These are phyloP conservation scores for Leishmania aethiopica DNA, from an alignment of 208 protist genomes.

Conservation along the genomic window DNA sequence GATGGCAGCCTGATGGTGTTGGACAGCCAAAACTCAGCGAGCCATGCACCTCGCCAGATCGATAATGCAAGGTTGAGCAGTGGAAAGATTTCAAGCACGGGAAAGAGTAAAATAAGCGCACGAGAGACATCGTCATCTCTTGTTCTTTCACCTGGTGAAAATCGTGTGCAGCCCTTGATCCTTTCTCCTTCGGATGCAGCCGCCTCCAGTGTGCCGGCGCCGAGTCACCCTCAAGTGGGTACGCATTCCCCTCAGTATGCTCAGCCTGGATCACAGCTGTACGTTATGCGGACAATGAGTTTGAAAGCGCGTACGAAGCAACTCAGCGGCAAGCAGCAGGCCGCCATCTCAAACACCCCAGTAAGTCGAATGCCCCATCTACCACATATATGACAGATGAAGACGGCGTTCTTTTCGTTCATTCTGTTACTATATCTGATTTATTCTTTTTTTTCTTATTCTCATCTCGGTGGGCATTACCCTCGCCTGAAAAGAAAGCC, in stretches of 20 bases:
- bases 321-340: neutral
- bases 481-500: neutral
- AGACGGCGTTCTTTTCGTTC: neutral
- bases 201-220: neutral
- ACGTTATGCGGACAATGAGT: slow-evolving; percentile 1
- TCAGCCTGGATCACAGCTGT: neutral
- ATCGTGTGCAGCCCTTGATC: neutral
- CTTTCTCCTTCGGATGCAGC: neutral
- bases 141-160: neutral
- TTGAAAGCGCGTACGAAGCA: neutral
- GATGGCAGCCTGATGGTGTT: neutral
- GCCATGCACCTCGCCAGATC: neutral
- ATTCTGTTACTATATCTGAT: neutral
- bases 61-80: neutral
- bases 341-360: neutral
- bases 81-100: neutral
- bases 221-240: neutral
- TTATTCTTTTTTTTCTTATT: neutral
- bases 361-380: neutral
- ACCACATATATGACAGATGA: slow-evolving; percentile 1
- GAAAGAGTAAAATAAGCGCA: neutral
- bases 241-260: neutral
- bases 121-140: neutral
- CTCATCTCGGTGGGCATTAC: neutral
- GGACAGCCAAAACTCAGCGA: neutral